Evolutionary conservation across 495 filamentous ascomycete species (phyloP), one percentile per base, ranked within the genome.

Genomic region (Ascobolus immersus): DNA sequence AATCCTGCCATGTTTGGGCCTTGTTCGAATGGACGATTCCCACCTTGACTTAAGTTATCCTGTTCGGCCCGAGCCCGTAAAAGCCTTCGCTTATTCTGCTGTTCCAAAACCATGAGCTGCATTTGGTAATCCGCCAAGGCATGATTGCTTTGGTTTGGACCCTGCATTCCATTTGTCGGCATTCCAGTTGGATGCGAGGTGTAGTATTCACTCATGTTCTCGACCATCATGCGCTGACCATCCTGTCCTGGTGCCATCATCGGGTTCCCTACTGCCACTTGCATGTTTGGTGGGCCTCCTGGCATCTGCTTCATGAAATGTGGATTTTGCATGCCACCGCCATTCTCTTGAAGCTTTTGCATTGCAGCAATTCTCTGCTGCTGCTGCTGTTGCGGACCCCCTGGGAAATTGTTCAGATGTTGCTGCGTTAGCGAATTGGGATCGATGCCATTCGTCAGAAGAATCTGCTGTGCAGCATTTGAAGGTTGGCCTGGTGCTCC

Each of bases 41-140:
- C 66, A 36, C 70, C 70, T 32, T 48, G 48, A 26, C 60, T 56
- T 52, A 76, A 69, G 41, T 56, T 75, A 43, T 93, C 81, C 55
- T 93, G 84, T 53, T 94, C 86, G 54, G 90, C 78, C 27, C 86
- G 72, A 37, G 86, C 86, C 82, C 92, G 89, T 64, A 93, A 73
- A 45, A 96, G 58, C 15, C 86, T 64, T 48, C 84, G 86, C 64
- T 94, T 96, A 45, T 94, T 96, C 52, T 96, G 86, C 56, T 96
- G 86, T 53, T 96, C 86, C 25, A 96, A 70, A 35, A 96, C 53
- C 86, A 94, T 93, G 49, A 96, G 60, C 48, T 96, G 86, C 86
- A 93, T 92, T 56, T 96, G 86, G 54, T 96, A 94, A 52, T 94
- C 89, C 51, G 93, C 84, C 35, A 96, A 61, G 23, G 89, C 89